Evolutionary conservation across 1,284 basidiomycete genomes (phyloP), one percentile per base, ranked within the genome.

Genomic region (Cryptococcus neoformans): DNA sequence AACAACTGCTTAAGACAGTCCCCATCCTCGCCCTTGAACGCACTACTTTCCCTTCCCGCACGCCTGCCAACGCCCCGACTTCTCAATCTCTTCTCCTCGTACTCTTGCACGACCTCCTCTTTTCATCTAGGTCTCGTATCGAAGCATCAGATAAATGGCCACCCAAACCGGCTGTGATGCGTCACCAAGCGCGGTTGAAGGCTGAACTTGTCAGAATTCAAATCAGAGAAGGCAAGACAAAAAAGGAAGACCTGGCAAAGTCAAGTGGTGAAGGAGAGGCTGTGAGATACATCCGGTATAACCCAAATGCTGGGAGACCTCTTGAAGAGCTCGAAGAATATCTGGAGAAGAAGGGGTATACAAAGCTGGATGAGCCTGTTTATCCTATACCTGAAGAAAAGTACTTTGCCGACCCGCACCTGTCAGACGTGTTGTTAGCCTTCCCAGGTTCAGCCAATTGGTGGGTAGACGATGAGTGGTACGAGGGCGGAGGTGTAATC

Each of bases 181-280:
- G 89, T 45, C 91, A 97, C 73, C 90, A 90, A 70, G 89, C 92
- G 5, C 84, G 92, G n/a, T 81, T 98, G 4, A 84, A 86, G 60
- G 85, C 89, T 55, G 92, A 95, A 75, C 83, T 95, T 49, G 86
- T 88, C 56, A 87, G 87, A 67, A 79, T 92, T 56, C 94, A 95
- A 76, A 85, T 96, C 62, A 88, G 84, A 69, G 82, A 83, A 48
- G 89, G 90, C 1, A 85, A 80, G 36, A 83, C 78, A 58, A 83
- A 82, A 34, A 85, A 87, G 63, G 72, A 77, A 41, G 88, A 91
- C 52, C 79, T 95, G 17, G 88, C 66, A 10, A 67, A 70, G 53
- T 60, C 65, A 10, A 45, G 36, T 39, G 55, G 52, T 14, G 69
- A 68, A 10, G 66, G 66, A 9, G 68, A 66, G 44, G 63, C 58